phyloP scores from a whole-genome alignment of 2,329 filamentous ascomycete genomes.

The Orbilia quercus region DNA sequence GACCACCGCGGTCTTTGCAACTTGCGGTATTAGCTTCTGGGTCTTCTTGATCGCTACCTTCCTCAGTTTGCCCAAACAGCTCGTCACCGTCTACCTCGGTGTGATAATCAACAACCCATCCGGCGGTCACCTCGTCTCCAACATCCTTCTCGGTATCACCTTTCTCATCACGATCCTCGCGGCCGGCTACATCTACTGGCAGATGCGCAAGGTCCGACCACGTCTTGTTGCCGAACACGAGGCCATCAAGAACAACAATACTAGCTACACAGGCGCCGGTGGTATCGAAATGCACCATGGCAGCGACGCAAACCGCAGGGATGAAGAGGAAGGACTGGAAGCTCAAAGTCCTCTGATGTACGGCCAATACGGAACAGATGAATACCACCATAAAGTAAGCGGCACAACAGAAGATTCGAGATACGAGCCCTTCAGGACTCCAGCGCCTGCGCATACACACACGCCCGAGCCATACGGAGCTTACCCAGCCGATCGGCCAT shows the following conservation, averaged over 20 bases:
- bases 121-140: conserved; percentile 60
- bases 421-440: conserved; percentile 27
- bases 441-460: neutral
- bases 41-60: conserved; percentile 64
- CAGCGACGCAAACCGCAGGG: neutral
- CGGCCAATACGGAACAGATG: neutral
- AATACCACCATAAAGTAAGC: neutral
- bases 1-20: conserved; percentile 65
- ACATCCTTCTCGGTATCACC: conserved; percentile 62
- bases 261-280: conserved; percentile 19
- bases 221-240: conserved; percentile 48
- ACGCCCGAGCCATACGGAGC: conserved; percentile 10
- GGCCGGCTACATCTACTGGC: conserved; percentile 63
- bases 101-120: conserved; percentile 60
- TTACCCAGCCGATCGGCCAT: neutral
- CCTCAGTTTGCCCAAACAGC: conserved; percentile 64
- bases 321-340: conserved; percentile 28
- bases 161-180: conserved; percentile 63
- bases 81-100: conserved; percentile 65
- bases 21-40: conserved; percentile 65
- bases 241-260: conserved; percentile 23
- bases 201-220: conserved; percentile 61
- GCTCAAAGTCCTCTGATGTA: conserved; percentile 31
- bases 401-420: conserved; percentile 12
- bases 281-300: conserved; percentile 28